Evolutionary conservation across 768 basidiomycete genomes (phyloP).

Genomic region (Macrolepiota dolichaula): DNA sequence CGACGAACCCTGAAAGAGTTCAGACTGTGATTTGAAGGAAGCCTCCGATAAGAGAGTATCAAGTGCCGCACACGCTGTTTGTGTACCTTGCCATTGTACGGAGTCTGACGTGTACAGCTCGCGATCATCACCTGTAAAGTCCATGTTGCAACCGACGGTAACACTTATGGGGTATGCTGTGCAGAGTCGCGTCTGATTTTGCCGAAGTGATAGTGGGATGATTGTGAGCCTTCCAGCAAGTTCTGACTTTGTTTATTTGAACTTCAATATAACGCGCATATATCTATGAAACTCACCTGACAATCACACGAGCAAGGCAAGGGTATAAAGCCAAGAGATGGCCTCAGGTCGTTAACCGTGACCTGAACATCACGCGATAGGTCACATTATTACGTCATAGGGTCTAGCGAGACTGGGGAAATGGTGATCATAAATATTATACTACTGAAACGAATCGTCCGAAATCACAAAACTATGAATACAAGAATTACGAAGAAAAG

Average conservation of each 20-base stretch:
- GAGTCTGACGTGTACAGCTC: slow-evolving; percentile 10
- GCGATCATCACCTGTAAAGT: background rate
- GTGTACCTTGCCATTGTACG: slow-evolving; percentile 22
- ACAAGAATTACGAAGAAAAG: background rate
- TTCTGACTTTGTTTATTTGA: too few relatives aligned
- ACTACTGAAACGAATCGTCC: background rate
- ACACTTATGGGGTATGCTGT: background rate
- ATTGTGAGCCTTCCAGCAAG: background rate
- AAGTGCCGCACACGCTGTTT: slow-evolving; percentile 19
- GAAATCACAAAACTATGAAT: background rate
- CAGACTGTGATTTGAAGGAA: background rate
- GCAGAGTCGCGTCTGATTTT: background rate
- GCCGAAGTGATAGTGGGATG: background rate
- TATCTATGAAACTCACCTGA: background rate
- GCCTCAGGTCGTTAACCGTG: background rate
- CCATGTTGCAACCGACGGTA: background rate
- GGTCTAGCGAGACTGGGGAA: too few relatives aligned
- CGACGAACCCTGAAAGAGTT: slow-evolving; percentile 4
- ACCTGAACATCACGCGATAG: background rate
- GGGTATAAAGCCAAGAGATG: background rate
- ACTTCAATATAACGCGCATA: background rate
- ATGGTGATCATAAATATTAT: background rate
- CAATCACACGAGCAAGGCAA: background rate
- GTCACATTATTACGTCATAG: background rate
- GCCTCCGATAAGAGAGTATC: slow-evolving; percentile 18